phyloP scores from a whole-genome alignment of 306 rosid genomes.

The Lathyrus sativus region DNA sequence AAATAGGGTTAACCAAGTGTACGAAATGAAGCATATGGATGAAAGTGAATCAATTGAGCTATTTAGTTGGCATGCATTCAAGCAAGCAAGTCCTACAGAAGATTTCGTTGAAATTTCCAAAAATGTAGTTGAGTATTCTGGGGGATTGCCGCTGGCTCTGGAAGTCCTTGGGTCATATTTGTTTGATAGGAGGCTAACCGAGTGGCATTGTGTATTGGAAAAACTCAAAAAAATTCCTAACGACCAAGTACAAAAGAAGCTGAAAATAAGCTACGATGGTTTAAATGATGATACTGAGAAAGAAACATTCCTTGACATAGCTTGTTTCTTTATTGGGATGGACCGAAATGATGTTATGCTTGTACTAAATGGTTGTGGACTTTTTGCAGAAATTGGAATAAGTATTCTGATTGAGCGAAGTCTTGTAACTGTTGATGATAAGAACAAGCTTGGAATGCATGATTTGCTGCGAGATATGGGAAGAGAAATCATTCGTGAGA shows the following conservation, averaged over 20 bases:
- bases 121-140: neutral
- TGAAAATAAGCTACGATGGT: neutral
- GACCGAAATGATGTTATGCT: neutral
- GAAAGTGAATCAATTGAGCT: neutral
- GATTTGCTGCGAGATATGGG: conserved; percentile 10
- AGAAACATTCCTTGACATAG: conserved; percentile 1
- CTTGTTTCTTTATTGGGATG: conserved; percentile 19
- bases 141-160: neutral
- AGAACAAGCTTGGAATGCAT: neutral
- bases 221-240: conserved; percentile 1
- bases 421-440: neutral
- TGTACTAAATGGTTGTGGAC: neutral
- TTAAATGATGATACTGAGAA: neutral
- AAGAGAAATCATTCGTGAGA: neutral
- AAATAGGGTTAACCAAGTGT: neutral
- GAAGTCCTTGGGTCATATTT: neutral
- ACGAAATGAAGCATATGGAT: neutral
- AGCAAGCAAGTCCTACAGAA: neutral
- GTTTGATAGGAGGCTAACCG: neutral
- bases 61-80: neutral
- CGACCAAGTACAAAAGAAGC: neutral
- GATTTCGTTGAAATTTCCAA: neutral
- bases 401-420: conserved; percentile 1
- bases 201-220: neutral
- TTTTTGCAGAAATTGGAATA: conserved; percentile 3